Conservation (phyloP, 345 rosid species). For the Noccaea bulbosa region DNA sequence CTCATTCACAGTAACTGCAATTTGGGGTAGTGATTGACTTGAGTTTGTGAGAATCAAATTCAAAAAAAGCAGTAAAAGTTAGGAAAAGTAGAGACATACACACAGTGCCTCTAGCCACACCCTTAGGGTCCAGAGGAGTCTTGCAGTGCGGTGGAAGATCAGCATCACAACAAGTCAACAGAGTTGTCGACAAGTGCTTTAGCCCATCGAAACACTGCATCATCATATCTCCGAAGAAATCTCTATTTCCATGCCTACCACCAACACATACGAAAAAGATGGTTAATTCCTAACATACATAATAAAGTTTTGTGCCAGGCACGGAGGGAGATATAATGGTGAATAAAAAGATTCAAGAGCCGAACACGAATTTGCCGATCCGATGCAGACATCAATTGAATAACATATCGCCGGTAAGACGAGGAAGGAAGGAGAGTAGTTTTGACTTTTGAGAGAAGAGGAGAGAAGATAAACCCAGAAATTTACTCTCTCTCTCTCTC, state of each 20-base stretch:
- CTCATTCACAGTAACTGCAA: constrained; percentile 86
- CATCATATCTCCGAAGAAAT: constrained; percentile 57
- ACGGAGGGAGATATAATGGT: neutral
- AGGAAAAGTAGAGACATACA: constrained; percentile 53
- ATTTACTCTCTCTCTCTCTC: neutral
- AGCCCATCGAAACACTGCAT: constrained; percentile 69
- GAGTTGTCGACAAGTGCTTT: constrained; percentile 50
- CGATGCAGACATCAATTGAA: constrained; percentile 10
- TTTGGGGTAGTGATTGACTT: neutral
- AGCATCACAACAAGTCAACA: constrained; percentile 63
- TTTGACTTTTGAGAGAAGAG: constrained; percentile 31
- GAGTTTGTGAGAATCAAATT: neutral
- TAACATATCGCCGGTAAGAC: neutral
- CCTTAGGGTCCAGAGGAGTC: constrained; percentile 64
- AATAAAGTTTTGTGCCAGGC: neutral
- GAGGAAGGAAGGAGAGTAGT: neutral
- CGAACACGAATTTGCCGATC: constrained; percentile 30
- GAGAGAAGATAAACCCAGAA: constrained; percentile 16
- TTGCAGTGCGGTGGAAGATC: constrained; percentile 46
- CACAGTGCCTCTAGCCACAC: constrained; percentile 73
- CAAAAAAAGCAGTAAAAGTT: neutral
- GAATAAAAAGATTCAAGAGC: constrained; percentile 6
- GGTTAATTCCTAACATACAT: neutral
- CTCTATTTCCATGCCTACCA: constrained; percentile 68
- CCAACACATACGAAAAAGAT: constrained; percentile 3